A percentile compares a stretch with the other conserved stretches of the same genome.
Evolutionary conservation across 2,329 filamentous ascomycete genomes (phyloP).

Genomic region (Alternaria atra): DNA sequence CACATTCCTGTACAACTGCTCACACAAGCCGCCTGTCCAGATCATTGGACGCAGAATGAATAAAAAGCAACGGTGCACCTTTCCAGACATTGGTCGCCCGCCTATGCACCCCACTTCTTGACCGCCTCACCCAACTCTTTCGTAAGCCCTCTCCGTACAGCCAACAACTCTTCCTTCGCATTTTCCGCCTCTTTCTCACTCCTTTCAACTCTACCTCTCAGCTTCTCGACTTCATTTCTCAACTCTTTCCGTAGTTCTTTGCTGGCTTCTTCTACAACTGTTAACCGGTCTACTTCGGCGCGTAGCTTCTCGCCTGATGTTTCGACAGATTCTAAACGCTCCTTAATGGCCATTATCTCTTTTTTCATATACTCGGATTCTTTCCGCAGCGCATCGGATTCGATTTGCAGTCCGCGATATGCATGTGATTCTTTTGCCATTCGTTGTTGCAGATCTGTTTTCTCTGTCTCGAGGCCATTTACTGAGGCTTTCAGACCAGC

Average conservation of each 20-base stretch:
- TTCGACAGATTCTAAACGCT: conserved; percentile 16
- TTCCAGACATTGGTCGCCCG: neutral
- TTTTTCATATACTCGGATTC: conserved; percentile 10
- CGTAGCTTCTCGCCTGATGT: conserved; percentile 10
- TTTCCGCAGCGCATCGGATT: conserved; percentile 16
- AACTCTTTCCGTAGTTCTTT: conserved; percentile 13
- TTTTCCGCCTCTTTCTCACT: conserved; percentile 18
- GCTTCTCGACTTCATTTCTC: conserved; percentile 4
- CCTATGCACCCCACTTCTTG: conserved; percentile 17
- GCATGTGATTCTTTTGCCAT: conserved; percentile 18
- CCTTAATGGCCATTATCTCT: conserved; percentile 22
- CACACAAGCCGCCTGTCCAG: neutral
- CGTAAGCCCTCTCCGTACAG: conserved; percentile 10
- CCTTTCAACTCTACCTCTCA: conserved; percentile 14
- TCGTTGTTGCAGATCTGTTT: conserved; percentile 15
- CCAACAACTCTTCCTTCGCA: conserved; percentile 15
- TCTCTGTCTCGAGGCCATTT: conserved; percentile 15
- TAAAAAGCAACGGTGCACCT: neutral
- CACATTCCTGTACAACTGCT: neutral
- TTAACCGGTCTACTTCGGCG: conserved; percentile 4
- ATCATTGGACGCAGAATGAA: neutral
- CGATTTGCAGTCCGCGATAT: conserved; percentile 12
- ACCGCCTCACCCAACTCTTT: conserved; percentile 19
- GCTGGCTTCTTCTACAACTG: conserved; percentile 2
- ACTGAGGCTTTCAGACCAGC: conserved; percentile 21